Evolutionary conservation across 2,329 filamentous ascomycete species (phyloP), one percentile per base, ranked within the genome.

Genomic region (Colletotrichum lini): DNA sequence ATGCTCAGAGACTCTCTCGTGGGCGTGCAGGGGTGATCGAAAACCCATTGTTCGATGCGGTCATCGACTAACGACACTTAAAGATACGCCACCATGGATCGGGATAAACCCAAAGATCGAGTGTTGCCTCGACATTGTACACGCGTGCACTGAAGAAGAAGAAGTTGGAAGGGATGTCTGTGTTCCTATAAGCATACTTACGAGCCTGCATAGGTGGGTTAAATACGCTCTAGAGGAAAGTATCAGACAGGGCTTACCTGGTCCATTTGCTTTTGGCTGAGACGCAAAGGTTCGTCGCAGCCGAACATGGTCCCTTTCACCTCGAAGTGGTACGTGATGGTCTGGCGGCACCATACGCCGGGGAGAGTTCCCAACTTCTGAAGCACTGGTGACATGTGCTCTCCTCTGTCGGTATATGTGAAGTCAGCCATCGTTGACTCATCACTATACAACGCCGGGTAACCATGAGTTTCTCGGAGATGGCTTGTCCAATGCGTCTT

Each of bases 401-500:
- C 23, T 9, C 23, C 42, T 61, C 9, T 16, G 23, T 61, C 44
- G 5, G 5, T 23, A 15, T 61, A 50, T 2, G 45, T 61, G 26
- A 61, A 61, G 21, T 50, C 45, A 5, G 58, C 42, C 10, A 18
- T 49, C 10, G 3, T 23, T 10, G 58, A 61, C n/a, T 61, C 45
- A 4, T 61, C 15, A 9, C n/a, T 30, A 13, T n/a, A 13, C n/a
- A 61, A 61, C 2, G 3, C 21, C 2, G 40, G 30, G n/a, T 38
- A 15, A n/a, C 45, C 58, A 21, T 8, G 4, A n/a, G 15, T 3
- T 21, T 35, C 45, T 12, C 45, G 45, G 15, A 50, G 30, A 10
- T 12, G 42, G n/a, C 59, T 62, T 21, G 47, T 62, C 59, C 59
- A 62, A n/a, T 62, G 59, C 35, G 2, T 9, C 26, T 53, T 52